phyloP scores from a whole-genome alignment of 768 basidiomycete species.

The Pleurotus sapidus region DNA sequence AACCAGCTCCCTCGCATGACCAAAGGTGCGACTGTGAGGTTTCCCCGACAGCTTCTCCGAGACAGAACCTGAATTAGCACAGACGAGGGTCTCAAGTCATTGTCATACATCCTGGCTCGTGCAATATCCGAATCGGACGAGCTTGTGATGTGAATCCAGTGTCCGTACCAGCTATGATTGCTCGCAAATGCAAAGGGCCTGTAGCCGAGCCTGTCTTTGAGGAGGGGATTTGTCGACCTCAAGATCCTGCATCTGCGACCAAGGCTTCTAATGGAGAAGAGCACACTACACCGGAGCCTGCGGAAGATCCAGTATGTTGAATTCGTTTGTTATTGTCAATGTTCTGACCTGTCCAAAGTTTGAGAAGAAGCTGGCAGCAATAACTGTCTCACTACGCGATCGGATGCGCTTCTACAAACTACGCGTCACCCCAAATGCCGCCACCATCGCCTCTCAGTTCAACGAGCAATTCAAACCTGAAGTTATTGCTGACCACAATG shows the following conservation, averaged over 20 bases:
- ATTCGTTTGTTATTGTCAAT: not conserved
- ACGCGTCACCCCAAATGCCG: conserved; percentile 68
- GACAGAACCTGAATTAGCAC: conserved; percentile 25
- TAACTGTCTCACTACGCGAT: conserved; percentile 71
- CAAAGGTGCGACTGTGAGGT: conserved; percentile 38
- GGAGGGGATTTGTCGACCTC: conserved; percentile 54
- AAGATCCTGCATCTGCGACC: conserved; percentile 14
- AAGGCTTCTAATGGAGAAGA: conserved; percentile 42
- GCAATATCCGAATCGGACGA: conserved; percentile 68
- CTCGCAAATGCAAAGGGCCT: conserved; percentile 52
- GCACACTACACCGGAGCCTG: conserved; percentile 39
- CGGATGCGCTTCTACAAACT: conserved; percentile 87
- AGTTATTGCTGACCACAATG: conserved; percentile 81
- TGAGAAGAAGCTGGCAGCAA: conserved; percentile 70
- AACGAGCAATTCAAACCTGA: conserved; percentile 86
- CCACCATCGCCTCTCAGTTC: conserved; percentile 68
- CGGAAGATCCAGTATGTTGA: conserved; percentile 62
- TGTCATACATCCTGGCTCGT: conserved; percentile 78
- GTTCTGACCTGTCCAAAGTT: conserved; percentile 42
- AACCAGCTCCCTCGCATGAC: conserved; percentile 34
- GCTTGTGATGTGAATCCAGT: conserved; percentile 77
- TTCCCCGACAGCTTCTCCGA: conserved; percentile 10
- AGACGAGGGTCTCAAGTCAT: conserved; percentile 78
- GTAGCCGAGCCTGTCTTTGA: conserved; percentile 41
- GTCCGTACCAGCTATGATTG: conserved; percentile 68